Base-by-base conservation (phyloP, 2,329 filamentous ascomycete species). In the Ophiosphaerella korrae region DNA sequence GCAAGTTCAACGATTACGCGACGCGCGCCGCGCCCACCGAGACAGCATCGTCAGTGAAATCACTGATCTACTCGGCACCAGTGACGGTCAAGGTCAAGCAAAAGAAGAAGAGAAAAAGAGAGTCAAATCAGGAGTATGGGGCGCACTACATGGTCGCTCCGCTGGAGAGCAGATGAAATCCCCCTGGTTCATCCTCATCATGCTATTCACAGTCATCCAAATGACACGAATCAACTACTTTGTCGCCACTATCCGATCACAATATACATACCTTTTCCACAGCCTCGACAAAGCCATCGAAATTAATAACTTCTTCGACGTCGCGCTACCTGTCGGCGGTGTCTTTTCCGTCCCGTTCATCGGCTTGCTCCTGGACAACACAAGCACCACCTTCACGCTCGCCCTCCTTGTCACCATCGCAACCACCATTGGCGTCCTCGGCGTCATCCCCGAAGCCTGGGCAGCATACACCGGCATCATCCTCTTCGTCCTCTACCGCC, bases 211-310 rank as follows among this genome's bases (percentile, higher is more conserved):
- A 1, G 74, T 82, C 31, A 58, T 82, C 1, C 80, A 82, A 67
- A 84, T 81, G 77, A 87, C 96, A 56, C 83, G 78, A 8, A 96
- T 96, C 80, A 96, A 96, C 76, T 96, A 92, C 77, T 96, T 96
- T 65, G 90, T 96, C 41, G 91, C 92, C 1, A 96, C 92, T 2
- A 87, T 96, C 56, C 84, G 89, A 2, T 81, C 87, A 1, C 92
- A 97, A 72, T 96, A 96, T 74, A 83, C 85, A 38, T 87, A 86
- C 62, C 82, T 97, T 7, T 83, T 96, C 13, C 79, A 79, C 39
- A 84, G 84, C 9, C 77, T 79, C 52, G 71, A 77, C 1, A 79
- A 81, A 50, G 89, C 91, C 0, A 80, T 85, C 7, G 76, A 82
- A 48, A 81, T 96, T 67, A 96, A 96, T 75, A 82, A 88, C 49